These are phyloP conservation scores for Akanthomyces muscarius DNA, from an alignment of 2,329 filamentous ascomycete genomes.

Conservation along the genomic window DNA sequence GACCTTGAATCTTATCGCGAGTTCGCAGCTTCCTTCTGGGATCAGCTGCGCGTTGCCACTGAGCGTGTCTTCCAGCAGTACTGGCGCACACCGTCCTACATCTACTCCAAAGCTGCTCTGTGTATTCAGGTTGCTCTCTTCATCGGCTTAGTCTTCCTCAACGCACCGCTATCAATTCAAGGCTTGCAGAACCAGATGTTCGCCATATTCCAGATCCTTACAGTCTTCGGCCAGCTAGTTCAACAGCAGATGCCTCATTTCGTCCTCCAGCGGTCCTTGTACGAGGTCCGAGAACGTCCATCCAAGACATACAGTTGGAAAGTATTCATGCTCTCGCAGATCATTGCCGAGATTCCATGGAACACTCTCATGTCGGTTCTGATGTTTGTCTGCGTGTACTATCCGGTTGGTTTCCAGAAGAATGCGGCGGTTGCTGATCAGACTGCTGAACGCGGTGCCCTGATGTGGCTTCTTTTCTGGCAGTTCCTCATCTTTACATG, in stretches of 20 bases:
- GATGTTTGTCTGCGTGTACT: constrained; percentile 81
- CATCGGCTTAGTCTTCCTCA: constrained; percentile 77
- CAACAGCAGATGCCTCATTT: constrained; percentile 86
- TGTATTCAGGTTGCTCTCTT: constrained; percentile 66
- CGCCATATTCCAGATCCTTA: constrained; percentile 76
- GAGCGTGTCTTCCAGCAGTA: constrained; percentile 82
- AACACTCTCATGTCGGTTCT: constrained; percentile 70
- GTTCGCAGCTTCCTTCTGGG: constrained; percentile 70
- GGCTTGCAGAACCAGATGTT: constrained; percentile 86
- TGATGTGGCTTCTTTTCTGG: constrained; percentile 83
- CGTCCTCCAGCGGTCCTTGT: constrained; percentile 73
- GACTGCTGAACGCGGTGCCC: constrained; percentile 61
- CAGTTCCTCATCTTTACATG: constrained; percentile 54
- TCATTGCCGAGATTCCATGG: constrained; percentile 81
- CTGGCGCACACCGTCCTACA: constrained; percentile 85
- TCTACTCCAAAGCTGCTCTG: constrained; percentile 74
- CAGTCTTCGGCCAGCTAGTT: constrained; percentile 73
- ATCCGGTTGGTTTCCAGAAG: constrained; percentile 70
- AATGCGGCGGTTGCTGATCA: constrained; percentile 59
- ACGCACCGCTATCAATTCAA: constrained; percentile 65
- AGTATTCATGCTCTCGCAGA: constrained; percentile 77
- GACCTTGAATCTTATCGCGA: constrained; percentile 38
- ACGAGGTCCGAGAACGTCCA: constrained; percentile 79
- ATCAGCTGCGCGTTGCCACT: constrained; percentile 64
- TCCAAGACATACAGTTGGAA: constrained; percentile 83